These are phyloP conservation scores for Russula virescens DNA, from an alignment of 768 basidiomycete genomes.

Conservation along the genomic window DNA sequence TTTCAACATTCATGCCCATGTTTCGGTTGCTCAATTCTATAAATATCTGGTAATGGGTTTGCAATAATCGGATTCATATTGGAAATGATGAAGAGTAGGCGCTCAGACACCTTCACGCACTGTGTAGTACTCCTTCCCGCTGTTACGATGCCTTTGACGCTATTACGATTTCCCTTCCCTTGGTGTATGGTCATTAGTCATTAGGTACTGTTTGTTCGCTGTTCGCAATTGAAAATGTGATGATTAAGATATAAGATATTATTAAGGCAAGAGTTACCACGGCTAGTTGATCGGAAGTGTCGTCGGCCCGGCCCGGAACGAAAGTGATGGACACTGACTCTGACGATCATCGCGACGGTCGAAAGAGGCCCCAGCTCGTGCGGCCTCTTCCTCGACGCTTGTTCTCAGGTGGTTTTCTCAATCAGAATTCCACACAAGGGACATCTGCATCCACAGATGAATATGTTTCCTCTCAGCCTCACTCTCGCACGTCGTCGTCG, in stretches of 20 bases:
- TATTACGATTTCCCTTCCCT: neutral
- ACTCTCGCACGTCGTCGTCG: neutral
- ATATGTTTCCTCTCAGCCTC: neutral
- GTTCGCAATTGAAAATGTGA: neutral
- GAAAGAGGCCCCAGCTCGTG: neutral
- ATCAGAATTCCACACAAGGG: neutral
- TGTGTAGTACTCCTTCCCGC: neutral
- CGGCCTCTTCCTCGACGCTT: neutral
- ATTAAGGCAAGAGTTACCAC: constrained; percentile 9
- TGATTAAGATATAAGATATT: too few relatives aligned
- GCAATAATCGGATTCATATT: neutral
- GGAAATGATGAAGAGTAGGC: neutral
- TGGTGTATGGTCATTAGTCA: neutral
- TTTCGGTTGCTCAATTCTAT: constrained; percentile 24
- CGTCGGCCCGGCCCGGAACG: constrained; percentile 2
- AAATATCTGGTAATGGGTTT: constrained; percentile 12
- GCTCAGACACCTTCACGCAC: neutral
- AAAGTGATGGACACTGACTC: constrained; percentile 13
- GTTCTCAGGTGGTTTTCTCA: neutral
- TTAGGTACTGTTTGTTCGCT: neutral
- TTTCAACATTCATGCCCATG: neutral
- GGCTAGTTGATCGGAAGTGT: neutral
- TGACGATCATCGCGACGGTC: neutral
- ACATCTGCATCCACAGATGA: constrained; percentile 1
- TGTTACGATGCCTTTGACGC: neutral